These are phyloP conservation scores for Tetrapisispora pingtungensis DNA, from an alignment of 805 yeast genomes.

Conservation along the genomic window DNA sequence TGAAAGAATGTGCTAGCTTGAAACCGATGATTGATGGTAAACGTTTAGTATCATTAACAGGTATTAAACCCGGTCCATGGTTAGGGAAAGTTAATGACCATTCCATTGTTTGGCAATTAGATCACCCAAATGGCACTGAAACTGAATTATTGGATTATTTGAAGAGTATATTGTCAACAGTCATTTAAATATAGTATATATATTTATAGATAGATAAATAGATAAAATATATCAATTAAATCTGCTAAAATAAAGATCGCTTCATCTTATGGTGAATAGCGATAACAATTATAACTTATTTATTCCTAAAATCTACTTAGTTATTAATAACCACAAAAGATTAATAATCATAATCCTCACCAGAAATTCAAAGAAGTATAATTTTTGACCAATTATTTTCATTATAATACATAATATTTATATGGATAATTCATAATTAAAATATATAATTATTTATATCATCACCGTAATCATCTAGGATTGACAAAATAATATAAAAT, in stretches of 20 bases:
- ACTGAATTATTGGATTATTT: slow-evolving; percentile 45
- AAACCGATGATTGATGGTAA: slow-evolving; percentile 75
- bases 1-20: slow-evolving; percentile 29
- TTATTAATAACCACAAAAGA: too few species aligned
- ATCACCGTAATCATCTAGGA: background rate
- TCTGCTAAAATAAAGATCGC: too few species aligned
- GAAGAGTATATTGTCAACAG: slow-evolving; percentile 18
- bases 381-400: background rate
- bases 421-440: background rate
- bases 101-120: slow-evolving; percentile 67
- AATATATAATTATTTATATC: background rate
- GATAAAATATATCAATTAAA: too few species aligned
- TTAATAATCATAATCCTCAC: too few species aligned
- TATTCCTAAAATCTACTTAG: too few species aligned
- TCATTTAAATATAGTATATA: slow-evolving; percentile 1
- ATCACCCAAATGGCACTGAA: slow-evolving; percentile 46
- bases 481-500: too few species aligned
- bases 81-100: slow-evolving; percentile 46
- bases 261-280: too few species aligned
- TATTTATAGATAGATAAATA: too few species aligned
- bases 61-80: slow-evolving; percentile 82
- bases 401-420: background rate
- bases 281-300: too few species aligned
- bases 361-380: too few species aligned
- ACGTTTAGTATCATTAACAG: slow-evolving; percentile 40